These are phyloP conservation scores for Chaetomium cochliodes DNA, from an alignment of 495 filamentous ascomycete genomes.

Conservation along the genomic window DNA sequence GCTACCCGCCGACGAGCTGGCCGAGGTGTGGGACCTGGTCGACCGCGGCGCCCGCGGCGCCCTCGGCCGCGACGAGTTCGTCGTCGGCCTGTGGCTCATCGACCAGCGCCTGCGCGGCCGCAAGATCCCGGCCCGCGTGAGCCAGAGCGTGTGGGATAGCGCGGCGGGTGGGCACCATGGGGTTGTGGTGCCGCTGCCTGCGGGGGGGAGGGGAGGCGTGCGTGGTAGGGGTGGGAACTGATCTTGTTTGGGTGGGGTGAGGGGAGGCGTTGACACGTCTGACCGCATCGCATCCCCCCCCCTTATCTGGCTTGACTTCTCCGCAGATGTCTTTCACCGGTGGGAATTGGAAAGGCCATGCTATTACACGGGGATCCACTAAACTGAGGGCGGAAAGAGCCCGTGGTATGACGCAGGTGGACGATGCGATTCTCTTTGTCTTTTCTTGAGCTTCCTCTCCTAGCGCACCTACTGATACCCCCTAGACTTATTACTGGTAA, in stretches of 20 bases:
- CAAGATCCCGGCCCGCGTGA: conserved; percentile 77
- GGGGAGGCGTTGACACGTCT: too few relatives aligned
- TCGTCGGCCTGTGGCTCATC: conserved; percentile 93
- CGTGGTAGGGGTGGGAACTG: not conserved
- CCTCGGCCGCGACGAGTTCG: conserved; percentile 78
- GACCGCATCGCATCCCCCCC: too few relatives aligned
- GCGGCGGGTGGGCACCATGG: conserved; percentile 57
- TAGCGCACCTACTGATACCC: conserved; percentile 8
- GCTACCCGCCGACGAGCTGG: conserved; percentile 64
- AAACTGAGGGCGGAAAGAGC: too few relatives aligned
- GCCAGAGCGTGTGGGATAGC: conserved; percentile 83
- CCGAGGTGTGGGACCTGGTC: conserved; percentile 83
- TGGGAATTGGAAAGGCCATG: not conserved
- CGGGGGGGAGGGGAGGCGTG: not conserved
- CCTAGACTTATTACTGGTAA: conserved; percentile 7
- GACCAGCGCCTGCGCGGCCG: conserved; percentile 85
- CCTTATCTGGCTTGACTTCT: not conserved
- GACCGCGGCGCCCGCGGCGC: conserved; percentile 59
- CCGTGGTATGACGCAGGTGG: not conserved
- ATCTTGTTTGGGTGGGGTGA: too few relatives aligned
- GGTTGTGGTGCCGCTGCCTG: conserved; percentile 32
- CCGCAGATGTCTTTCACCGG: not conserved
- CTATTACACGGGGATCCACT: too few relatives aligned
- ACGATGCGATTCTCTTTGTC: not conserved
- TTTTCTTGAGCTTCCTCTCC: not conserved